Evolutionary conservation across 805 yeast species (phyloP).

Genomic region (Teunomyces pallodes): DNA sequence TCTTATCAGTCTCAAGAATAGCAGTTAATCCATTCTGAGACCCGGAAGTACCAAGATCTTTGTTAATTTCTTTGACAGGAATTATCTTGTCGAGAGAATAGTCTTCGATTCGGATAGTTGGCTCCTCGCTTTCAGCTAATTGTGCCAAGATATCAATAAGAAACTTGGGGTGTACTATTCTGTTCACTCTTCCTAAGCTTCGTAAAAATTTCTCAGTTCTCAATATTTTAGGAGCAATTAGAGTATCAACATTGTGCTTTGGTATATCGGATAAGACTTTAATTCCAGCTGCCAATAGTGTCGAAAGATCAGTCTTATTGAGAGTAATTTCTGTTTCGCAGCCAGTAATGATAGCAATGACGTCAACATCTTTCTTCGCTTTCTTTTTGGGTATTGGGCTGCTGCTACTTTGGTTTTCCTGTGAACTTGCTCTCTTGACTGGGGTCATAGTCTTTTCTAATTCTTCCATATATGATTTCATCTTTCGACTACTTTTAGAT

Average conservation of each 20-base stretch:
- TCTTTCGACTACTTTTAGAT: conserved; percentile 42
- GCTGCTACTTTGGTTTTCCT: background rate
- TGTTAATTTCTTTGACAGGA: conserved; percentile 28
- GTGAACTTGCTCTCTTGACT: conserved; percentile 1
- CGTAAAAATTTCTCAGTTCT: conserved; percentile 85
- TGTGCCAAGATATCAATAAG: conserved; percentile 40
- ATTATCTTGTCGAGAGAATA: conserved; percentile 35
- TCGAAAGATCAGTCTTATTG: conserved; percentile 39
- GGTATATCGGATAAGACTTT: conserved; percentile 44
- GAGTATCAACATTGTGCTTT: conserved; percentile 39
- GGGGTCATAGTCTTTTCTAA: conserved; percentile 20
- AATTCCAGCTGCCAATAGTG: conserved; percentile 57
- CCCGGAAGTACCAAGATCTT: conserved; percentile 23
- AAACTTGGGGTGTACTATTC: conserved; percentile 56
- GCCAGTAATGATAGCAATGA: conserved; percentile 62
- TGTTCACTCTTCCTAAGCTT: conserved; percentile 57
- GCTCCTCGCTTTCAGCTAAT: conserved; percentile 4
- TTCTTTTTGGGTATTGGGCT: conserved; percentile 4
- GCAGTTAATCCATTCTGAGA: conserved; percentile 17
- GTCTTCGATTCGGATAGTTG: conserved; percentile 19
- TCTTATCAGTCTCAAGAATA: conserved; percentile 14
- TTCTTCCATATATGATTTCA: conserved; percentile 35
- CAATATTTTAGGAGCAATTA: conserved; percentile 77
- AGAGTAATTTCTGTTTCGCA: conserved; percentile 48
- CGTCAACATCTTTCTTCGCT: conserved; percentile 21